Conservation (phyloP, 148 eudicot genomes). For the Amaranthus cruentus region DNA sequence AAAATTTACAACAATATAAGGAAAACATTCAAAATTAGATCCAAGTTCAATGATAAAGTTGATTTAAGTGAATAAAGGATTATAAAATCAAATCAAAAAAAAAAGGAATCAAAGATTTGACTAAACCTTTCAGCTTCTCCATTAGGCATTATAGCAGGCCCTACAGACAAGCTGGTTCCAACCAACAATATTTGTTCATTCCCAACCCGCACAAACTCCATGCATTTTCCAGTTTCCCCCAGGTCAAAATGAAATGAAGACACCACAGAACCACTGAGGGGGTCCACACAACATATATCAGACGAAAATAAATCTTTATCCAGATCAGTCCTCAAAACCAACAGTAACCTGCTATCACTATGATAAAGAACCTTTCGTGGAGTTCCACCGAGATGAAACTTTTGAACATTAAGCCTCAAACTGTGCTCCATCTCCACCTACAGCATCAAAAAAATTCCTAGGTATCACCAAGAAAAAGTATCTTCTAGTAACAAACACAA, state of each 20-base stretch:
- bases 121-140: conserved; percentile 96
- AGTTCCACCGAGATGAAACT: conserved; percentile 90
- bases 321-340: conserved; percentile 83
- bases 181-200: conserved; percentile 71
- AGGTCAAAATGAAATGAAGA: conserved; percentile 71
- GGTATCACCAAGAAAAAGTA: conserved; percentile 4
- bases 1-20: neutral
- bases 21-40: neutral
- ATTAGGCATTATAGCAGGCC: conserved; percentile 90
- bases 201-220: conserved; percentile 79
- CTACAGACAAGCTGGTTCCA: conserved; percentile 83
- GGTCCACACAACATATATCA: conserved; percentile 88
- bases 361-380: conserved; percentile 89
- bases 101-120: conserved; percentile 10
- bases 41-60: neutral
- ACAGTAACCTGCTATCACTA: conserved; percentile 75
- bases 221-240: conserved; percentile 91
- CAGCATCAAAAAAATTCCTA: conserved; percentile 15
- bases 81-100: neutral
- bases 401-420: conserved; percentile 94
- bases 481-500: neutral
- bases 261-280: conserved; percentile 76
- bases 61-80: neutral
- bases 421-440: conserved; percentile 93
- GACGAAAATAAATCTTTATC: conserved; percentile 63